phyloP scores from a whole-genome alignment of 192 early-diverging fungal species.

The Linnemannia hyalina region DNA sequence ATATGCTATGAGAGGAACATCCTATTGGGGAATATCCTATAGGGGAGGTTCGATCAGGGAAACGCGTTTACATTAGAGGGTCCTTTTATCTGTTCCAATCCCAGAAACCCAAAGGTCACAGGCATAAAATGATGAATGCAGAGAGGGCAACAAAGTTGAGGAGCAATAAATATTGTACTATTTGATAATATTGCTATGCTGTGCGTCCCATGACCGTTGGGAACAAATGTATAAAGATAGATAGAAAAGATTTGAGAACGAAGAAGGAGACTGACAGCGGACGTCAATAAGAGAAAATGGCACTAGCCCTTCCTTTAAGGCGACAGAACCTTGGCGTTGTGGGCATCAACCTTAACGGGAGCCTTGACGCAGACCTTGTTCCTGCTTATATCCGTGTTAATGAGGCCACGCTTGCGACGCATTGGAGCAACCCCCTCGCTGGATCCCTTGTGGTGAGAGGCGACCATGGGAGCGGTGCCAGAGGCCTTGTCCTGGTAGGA shows the following conservation, averaged over 20 bases:
- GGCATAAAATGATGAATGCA: too few species aligned
- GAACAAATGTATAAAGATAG: too few species aligned
- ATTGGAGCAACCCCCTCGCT: background rate
- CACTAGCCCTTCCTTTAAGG: background rate
- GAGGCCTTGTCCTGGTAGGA: background rate
- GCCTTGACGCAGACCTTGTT: slow-evolving; percentile 14
- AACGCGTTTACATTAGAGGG: background rate
- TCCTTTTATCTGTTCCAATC: background rate
- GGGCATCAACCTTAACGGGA: background rate
- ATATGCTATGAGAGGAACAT: too few species aligned
- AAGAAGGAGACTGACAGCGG: too few species aligned
- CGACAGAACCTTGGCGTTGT: background rate
- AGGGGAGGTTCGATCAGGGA: too few species aligned
- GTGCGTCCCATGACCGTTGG: too few species aligned
- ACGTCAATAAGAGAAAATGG: background rate
- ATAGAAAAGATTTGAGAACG: too few species aligned
- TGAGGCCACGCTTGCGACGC: background rate
- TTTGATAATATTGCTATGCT: too few species aligned
- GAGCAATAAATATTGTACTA: too few species aligned
- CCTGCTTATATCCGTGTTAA: background rate
- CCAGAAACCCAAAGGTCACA: background rate
- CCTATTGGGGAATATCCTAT: too few species aligned
- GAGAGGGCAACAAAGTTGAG: too few species aligned
- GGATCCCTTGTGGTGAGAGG: background rate
- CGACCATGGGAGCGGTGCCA: background rate